phyloP scores from a whole-genome alignment of 2,329 filamentous ascomycete genomes.

The Metarhizium brunneum region DNA sequence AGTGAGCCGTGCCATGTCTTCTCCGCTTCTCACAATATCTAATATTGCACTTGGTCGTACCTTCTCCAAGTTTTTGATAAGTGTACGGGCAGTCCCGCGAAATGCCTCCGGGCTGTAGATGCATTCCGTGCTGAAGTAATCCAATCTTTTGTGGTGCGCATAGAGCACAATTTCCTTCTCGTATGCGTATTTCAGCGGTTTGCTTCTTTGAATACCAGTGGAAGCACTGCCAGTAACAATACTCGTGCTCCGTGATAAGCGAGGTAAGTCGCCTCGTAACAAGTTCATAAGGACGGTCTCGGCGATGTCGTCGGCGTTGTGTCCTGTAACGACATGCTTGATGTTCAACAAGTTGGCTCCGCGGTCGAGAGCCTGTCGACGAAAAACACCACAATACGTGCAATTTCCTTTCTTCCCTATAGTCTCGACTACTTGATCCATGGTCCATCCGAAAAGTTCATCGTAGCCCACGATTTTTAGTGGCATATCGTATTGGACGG shows the following conservation, averaged over 20 bases:
- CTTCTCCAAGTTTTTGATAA: conserved; percentile 93
- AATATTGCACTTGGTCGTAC: conserved; percentile 90
- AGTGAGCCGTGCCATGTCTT: conserved; percentile 83
- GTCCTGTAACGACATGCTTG: conserved; percentile 89
- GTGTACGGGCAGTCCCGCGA: conserved; percentile 75
- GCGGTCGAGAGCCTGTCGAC: conserved; percentile 85
- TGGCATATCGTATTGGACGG: conserved; percentile 81
- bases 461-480: conserved; percentile 88
- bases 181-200: conserved; percentile 95
- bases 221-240: conserved; percentile 71
- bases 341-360: conserved; percentile 83
- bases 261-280: conserved; percentile 78
- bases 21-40: conserved; percentile 88
- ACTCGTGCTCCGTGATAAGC: conserved; percentile 78
- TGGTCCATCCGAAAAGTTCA: conserved; percentile 95
- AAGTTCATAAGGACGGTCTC: conserved; percentile 98
- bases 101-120: conserved; percentile 98
- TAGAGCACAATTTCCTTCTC: conserved; percentile 99
- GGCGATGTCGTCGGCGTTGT: conserved; percentile 95
- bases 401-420: conserved; percentile 98
- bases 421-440: conserved; percentile 96
- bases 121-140: conserved; percentile 98
- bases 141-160: conserved; percentile 89
- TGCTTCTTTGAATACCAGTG: conserved; percentile 90
- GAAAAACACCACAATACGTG: conserved; percentile 96